Conservation (phyloP, 2,329 filamentous ascomycete species). For the Coccinonectria pachysandricola region DNA sequence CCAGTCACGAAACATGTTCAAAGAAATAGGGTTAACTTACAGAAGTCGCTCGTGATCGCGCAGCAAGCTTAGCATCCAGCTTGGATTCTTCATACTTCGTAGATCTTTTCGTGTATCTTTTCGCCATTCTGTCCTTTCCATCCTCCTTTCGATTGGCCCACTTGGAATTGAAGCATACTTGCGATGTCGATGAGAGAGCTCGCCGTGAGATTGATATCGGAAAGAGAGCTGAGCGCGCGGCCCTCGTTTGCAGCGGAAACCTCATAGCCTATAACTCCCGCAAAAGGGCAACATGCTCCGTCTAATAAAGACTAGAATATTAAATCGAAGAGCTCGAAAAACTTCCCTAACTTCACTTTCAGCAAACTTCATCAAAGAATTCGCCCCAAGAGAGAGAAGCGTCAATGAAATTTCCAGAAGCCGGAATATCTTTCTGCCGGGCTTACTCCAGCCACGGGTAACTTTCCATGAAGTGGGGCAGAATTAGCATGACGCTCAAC, state of each 20-base stretch:
- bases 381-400: too few relatives aligned
- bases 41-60: conserved; percentile 12
- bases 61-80: conserved; percentile 2
- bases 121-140: background rate
- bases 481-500: too few relatives aligned
- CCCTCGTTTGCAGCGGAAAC: conserved; percentile 17
- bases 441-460: too few relatives aligned
- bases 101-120: conserved; percentile 1
- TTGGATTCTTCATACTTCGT: conserved; percentile 1
- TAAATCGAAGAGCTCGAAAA: too few relatives aligned
- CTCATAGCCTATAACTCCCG: conserved; percentile 19
- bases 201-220: conserved; percentile 12
- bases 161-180: conserved; percentile 2
- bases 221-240: conserved; percentile 13
- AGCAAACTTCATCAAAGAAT: conserved; percentile 1
- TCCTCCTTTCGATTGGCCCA: too few relatives aligned
- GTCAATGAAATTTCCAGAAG: too few relatives aligned
- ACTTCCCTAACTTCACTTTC: too few relatives aligned
- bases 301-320: too few relatives aligned
- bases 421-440: too few relatives aligned
- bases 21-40: conserved; percentile 12
- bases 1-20: background rate
- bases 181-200: conserved; percentile 16
- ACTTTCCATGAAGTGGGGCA: too few relatives aligned
- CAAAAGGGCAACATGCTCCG: conserved; percentile 11